Evolutionary conservation across 768 basidiomycete species (phyloP), one percentile per base, ranked within the genome.

Genomic region (Megacollybia marginata): DNA sequence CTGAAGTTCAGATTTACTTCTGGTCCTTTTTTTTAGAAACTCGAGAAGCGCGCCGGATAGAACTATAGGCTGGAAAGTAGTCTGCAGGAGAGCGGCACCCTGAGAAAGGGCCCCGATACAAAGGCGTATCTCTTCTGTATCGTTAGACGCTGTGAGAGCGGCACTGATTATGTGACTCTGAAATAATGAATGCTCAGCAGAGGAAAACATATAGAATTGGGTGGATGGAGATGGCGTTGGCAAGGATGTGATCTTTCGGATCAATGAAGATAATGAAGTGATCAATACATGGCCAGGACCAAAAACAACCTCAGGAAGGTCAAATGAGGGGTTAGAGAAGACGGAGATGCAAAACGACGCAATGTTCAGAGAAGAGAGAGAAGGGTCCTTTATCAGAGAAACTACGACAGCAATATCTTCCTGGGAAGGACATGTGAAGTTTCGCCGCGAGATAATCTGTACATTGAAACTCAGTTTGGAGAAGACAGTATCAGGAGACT

Each of bases 81-180:
- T 78, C 33, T 71, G 69, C n/a, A 76, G 60, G 7, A 75, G 64
- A 1, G 73, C 67, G 2, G 73, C 73, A 0, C 76, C 76, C 54
- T 76, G 71, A 7, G 70, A 65, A 8, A 78, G 66, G 18, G 74
- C 69, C n/a, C 72, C 74, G n/a, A 78, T 70, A 50, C 75, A 76
- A 5, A 72, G 48, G 5, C 73, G 72, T 23, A 75, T 62, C 43
- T 73, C 69, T 4, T 59, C 57, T 10, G 54, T 57, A 2, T 47
- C 43, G 35, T 57, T 54, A 5, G 62, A 55, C 15, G 69, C 63
- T 1, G 61, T 63, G 7, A 76, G 62, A 13, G 75, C 75, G 12
- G 65, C 57, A 35, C 71, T 58, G 40, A 75, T 69, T 33, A 78
- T 63, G 47, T 72, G 69, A 3, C 59, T 54, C 54, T 76, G 71